Base-by-base conservation (phyloP, 2,329 filamentous ascomycete species). In the Fusarium continuum region DNA sequence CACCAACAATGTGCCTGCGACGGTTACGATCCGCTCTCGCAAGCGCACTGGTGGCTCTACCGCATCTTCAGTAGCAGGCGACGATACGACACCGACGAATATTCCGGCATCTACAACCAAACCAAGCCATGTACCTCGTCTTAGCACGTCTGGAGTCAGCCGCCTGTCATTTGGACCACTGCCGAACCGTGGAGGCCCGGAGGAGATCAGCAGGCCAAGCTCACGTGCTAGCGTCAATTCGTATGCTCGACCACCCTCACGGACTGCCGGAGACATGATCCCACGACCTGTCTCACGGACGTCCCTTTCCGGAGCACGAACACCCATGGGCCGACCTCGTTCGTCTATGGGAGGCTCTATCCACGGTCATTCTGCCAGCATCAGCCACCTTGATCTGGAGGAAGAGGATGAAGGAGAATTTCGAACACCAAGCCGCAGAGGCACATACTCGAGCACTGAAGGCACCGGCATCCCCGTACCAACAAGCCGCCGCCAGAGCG, bases 321-420 rank as follows among this genome's bases (percentile, higher is more conserved):
- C 89, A 11, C 88, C 90, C 1, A 77, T 91, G 48, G 86, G 85
- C 22, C 85, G 91, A 48, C 89, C 91, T 16, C 83, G 90, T 44
- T 92, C 89, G 44, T 92, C 90, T 13, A 80, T 93, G 64, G 86
- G 86, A 53, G 85, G 89, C 50, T 87, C 85, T 61, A 77, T 84
- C 10, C 84, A 88, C 64, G 80, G 83, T 5, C 83, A 86, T 65
- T 84, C 84, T 11, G 76, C 83, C 45, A 88, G 84, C 70, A 80
- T 88, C 72, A 84, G 83, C 64, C 78, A 82, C 48, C 81, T 83
- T 32, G 83, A 85, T 52, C 79, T 79, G 26, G 74, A 78, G 23
- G 78, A 80, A 58, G 75, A 77, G 23, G 78, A 80, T 26, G 77
- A 78, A 35, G 67, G 66, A 32, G 78, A 79, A 10, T 70, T 77